Percentiles rank a stretch among this genome's conserved stretches.
These are phyloP conservation scores for Lactarius quietus DNA, from an alignment of 768 basidiomycete species.

Conservation along the genomic window DNA sequence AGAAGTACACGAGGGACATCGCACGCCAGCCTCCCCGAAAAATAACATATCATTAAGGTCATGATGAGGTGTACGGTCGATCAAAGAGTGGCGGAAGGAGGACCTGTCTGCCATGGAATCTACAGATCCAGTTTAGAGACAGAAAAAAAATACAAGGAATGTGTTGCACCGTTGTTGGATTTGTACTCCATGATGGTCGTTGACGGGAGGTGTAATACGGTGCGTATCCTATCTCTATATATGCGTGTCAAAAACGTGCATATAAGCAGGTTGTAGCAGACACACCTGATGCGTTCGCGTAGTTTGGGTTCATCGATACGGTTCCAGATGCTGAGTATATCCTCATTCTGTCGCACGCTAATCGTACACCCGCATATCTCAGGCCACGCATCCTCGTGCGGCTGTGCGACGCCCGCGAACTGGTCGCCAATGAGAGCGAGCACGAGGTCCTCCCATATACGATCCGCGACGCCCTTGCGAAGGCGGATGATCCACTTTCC, in stretches of 20 bases:
- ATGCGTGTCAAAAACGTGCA: slow-evolving; percentile 10
- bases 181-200: slow-evolving; percentile 92
- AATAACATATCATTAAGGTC: slow-evolving; percentile 18
- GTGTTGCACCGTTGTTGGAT: slow-evolving; percentile 72
- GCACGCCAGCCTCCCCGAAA: not conserved
- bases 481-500: slow-evolving; percentile 97
- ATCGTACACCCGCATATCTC: slow-evolving; percentile 96
- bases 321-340: slow-evolving; percentile 93
- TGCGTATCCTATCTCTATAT: slow-evolving; percentile 72
- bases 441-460: slow-evolving; percentile 87
- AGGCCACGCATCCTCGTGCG: slow-evolving; percentile 53
- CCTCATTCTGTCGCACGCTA: slow-evolving; percentile 89
- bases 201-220: slow-evolving; percentile 69
- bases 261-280: slow-evolving; percentile 20
- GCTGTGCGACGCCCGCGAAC: slow-evolving; percentile 65
- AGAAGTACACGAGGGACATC: slow-evolving; percentile 11
- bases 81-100: slow-evolving; percentile 54
- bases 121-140: slow-evolving; percentile 31
- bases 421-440: slow-evolving; percentile 87
- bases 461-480: slow-evolving; percentile 85
- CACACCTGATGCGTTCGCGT: slow-evolving; percentile 80
- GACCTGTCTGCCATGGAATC: slow-evolving; percentile 90
- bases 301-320: slow-evolving; percentile 74
- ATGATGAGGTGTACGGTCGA: slow-evolving; percentile 35
- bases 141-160: not conserved